Evolutionary conservation across 495 filamentous ascomycete genomes (phyloP), one percentile per base, ranked within the genome.

Genomic region (Terfezia boudieri): DNA sequence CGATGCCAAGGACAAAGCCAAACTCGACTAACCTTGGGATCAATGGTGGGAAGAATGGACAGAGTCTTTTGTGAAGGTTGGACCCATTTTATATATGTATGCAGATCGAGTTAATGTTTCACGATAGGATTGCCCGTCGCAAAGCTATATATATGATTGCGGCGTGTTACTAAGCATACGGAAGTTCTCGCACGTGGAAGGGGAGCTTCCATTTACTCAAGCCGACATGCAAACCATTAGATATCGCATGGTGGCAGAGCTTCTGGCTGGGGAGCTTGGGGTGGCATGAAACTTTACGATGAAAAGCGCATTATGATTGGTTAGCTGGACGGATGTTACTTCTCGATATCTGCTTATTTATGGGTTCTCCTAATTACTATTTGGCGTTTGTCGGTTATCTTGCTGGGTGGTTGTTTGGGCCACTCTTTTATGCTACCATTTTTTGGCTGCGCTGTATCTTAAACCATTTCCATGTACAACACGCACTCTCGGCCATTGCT

Each of bases 141-240:
- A 65, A 16, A 6, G 22, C 0, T 65, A 65, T 20, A 17, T 9
- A 5, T 36, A 26, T 4, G 63, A 65, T 51, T 65, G 63, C 23
- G 63, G 63, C 0, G 50, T 64, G 8, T 65, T 37, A 46, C 52
- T 11, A 65, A 65, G 53, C 58, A 62, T 37, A 57, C 61, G 7
- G 63, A 65, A 43, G 57, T 61, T 7, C 36, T 60, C 17, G 50
- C 59, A 11, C 55, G 63, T 37, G 60, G 57, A 11, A 55, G 26
- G n/a, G 9, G 51, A 51, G 10, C 50, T 55, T 8, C 43, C 37
- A n/a, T 61, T 59, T 36, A 52, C 50, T 11, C 49, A 43, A 16
- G n/a, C 46, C 4, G 61, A 64, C 50, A 61, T 61, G 43, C 55
- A 37, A 8, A 36, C 56, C 14, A 26, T 64, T 12, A 56, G 61